Conservation (phyloP, 768 basidiomycete species). For the Psilocybe sp. region DNA sequence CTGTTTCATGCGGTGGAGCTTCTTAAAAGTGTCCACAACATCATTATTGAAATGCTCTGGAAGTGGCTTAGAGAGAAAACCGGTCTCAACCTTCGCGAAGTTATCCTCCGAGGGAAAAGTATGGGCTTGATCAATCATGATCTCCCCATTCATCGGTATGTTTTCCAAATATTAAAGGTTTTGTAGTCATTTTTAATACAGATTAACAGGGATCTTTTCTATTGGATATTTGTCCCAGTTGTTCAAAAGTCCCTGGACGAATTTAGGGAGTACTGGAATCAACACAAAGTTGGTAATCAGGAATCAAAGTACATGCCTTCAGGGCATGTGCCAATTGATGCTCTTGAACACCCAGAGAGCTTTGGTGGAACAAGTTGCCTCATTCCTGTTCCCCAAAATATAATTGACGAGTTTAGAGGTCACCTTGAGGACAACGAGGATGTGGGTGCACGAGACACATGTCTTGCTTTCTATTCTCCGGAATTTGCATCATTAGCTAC, state of each 20-base stretch:
- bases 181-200: not conserved
- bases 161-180: not conserved
- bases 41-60: conserved; percentile 28
- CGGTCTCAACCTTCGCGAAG: conserved; percentile 13
- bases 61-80: conserved; percentile 19
- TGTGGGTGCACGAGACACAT: no score
- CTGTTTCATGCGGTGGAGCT: conserved; percentile 13
- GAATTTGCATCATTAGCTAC: no score
- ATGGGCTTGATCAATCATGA: conserved; percentile 16
- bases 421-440: no score
- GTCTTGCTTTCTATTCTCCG: no score
- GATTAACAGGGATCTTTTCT: conserved; percentile 21
- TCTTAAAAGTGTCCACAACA: conserved; percentile 26
- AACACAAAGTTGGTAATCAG: conserved; percentile 22
- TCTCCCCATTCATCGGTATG: conserved; percentile 16
- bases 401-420: no score
- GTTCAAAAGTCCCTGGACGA: conserved; percentile 25
- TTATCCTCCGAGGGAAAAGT: conserved; percentile 19
- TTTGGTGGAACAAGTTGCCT: no score
- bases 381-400: no score
- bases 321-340: conserved; percentile 19
- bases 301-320: conserved; percentile 24
- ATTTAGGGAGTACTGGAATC: conserved; percentile 28
- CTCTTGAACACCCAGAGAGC: no score
- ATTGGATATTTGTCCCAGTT: conserved; percentile 30